A percentile compares a stretch with the other conserved stretches of the same genome.
Conservation (phyloP, 345 rosid species). For the Litchi chinensis region DNA sequence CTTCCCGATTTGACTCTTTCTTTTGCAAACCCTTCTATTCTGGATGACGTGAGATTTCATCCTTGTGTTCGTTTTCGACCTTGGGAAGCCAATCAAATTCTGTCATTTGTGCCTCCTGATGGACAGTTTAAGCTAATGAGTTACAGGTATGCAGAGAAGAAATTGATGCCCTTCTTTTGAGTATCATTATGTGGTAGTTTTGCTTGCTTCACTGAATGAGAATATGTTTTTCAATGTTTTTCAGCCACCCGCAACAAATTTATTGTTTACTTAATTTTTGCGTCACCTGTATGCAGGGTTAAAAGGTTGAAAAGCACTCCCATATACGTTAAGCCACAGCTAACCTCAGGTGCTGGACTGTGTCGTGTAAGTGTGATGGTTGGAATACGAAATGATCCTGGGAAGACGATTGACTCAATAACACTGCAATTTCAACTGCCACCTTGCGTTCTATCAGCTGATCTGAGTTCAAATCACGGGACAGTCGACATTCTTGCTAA, state of each 20-base stretch:
- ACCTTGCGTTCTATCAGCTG: conserved; percentile 69
- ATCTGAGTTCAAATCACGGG: conserved; percentile 91
- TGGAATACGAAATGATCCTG: conserved; percentile 83
- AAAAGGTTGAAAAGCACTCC: conserved; percentile 84
- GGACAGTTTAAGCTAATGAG: conserved; percentile 96
- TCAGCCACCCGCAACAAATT: background rate
- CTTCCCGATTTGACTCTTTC: conserved; percentile 94
- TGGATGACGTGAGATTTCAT: conserved; percentile 87
- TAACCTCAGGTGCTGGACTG: conserved; percentile 74
- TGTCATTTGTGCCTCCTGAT: conserved; percentile 98
- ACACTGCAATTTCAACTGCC: conserved; percentile 81
- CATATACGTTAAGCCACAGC: conserved; percentile 85
- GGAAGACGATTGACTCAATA: conserved; percentile 78
- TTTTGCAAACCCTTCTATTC: conserved; percentile 73
- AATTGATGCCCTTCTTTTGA: conserved; percentile 7
- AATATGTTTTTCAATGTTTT: background rate
- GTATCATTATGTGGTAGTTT: background rate
- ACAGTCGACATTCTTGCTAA: conserved; percentile 72
- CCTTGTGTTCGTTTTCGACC: conserved; percentile 95
- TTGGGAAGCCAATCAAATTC: conserved; percentile 92
- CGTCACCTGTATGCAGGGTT: conserved; percentile 49
- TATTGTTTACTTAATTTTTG: background rate
- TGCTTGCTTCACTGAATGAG: background rate
- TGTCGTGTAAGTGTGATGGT: conserved; percentile 75
- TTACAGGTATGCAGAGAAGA: conserved; percentile 66